These are phyloP conservation scores for Meyerozyma sp. DNA, from an alignment of 1,139 yeast species.

Conservation along the genomic window DNA sequence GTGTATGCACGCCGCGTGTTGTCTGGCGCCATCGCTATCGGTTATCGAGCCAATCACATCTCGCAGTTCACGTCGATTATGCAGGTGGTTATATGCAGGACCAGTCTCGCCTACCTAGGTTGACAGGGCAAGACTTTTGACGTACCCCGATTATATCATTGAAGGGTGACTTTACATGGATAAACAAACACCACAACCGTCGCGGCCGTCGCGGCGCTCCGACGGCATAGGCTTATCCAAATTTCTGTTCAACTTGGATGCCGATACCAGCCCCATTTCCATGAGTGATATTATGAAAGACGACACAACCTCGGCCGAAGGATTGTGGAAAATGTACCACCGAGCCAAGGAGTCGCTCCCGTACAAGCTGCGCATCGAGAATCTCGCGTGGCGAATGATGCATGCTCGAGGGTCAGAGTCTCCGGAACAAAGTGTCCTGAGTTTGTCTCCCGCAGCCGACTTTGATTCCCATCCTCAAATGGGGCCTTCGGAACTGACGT, in stretches of 20 bases:
- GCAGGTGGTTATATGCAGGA: background rate
- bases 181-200: background rate
- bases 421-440: background rate
- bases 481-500: slow-evolving; percentile 4
- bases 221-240: background rate
- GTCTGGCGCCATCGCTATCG: background rate
- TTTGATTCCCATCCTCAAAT: slow-evolving; percentile 9
- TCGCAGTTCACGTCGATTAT: background rate
- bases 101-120: background rate
- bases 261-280: background rate
- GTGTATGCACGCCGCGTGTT: background rate
- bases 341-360: slow-evolving; percentile 77
- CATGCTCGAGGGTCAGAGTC: slow-evolving; percentile 40
- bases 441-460: slow-evolving; percentile 8
- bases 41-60: background rate
- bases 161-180: background rate
- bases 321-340: slow-evolving; percentile 76
- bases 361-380: slow-evolving; percentile 69
- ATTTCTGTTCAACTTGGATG: background rate
- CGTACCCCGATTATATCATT: no score
- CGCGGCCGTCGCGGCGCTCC: background rate
- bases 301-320: slow-evolving; percentile 44
- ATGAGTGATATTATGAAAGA: slow-evolving; percentile 6
- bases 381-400: slow-evolving; percentile 85
- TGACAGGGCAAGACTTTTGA: no score